A percentile compares a stretch with the other conserved stretches of the same genome.
Evolutionary conservation across 2,329 filamentous ascomycete species (phyloP).

Genomic region (Diaporthe capsici): DNA sequence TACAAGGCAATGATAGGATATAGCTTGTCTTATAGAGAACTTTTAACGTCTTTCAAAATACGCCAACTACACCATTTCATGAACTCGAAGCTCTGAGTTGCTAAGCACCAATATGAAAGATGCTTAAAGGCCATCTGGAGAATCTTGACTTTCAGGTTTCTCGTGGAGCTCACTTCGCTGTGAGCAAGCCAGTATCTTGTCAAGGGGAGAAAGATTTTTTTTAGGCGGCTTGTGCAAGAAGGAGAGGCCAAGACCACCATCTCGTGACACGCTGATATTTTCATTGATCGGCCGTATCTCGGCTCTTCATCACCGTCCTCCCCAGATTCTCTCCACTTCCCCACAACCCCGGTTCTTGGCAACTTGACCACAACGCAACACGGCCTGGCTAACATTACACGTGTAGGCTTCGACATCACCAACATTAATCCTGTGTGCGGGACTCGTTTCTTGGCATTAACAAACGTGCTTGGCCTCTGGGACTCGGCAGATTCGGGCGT

Average conservation of each 20-base stretch:
- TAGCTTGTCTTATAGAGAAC: no score
- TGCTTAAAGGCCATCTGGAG: no score
- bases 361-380: not conserved
- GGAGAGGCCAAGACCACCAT: constrained; percentile 1
- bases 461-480: constrained; percentile 1
- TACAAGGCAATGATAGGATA: no score
- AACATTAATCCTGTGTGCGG: not conserved
- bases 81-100: no score
- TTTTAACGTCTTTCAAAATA: no score
- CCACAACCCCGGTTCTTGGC: constrained; percentile 20
- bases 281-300: constrained; percentile 13
- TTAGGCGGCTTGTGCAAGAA: not conserved
- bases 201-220: not conserved
- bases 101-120: no score
- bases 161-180: no score
- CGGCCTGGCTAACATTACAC: not conserved
- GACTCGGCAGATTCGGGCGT: not conserved
- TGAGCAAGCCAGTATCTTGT: no score
- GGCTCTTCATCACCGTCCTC: not conserved
- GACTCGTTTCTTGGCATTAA: not conserved
- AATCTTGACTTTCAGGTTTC: no score
- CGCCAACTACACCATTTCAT: no score
- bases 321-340: constrained; percentile 21
- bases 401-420: not conserved
- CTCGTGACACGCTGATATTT: constrained; percentile 24